Evolutionary conservation across 495 filamentous ascomycete genomes (phyloP).

Genomic region (Eremomyces bilateralis): DNA sequence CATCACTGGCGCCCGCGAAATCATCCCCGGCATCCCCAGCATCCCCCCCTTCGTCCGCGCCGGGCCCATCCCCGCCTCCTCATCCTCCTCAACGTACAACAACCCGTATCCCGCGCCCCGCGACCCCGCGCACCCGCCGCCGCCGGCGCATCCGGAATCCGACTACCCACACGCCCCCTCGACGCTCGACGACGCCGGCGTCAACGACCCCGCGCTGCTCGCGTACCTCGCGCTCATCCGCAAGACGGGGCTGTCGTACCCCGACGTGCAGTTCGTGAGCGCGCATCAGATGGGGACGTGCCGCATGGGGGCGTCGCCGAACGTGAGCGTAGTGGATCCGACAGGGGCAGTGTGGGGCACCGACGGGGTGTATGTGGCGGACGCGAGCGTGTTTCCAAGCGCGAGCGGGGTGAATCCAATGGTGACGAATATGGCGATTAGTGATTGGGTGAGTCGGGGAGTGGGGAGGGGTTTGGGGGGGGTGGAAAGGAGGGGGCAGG

Average conservation of each 20-base stretch:
- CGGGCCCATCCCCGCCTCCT: too few species aligned
- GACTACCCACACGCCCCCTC: slow-evolving; percentile 12
- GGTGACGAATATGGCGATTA: slow-evolving; percentile 76
- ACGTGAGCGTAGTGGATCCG: slow-evolving; percentile 50
- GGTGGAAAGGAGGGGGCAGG: background rate
- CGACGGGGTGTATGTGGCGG: slow-evolving; percentile 52
- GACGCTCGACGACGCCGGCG: slow-evolving; percentile 23
- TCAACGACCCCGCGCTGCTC: slow-evolving; percentile 43
- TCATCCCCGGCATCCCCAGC: slow-evolving; percentile 37
- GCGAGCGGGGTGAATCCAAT: slow-evolving; percentile 89
- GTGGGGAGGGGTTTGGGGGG: slow-evolving; percentile 20
- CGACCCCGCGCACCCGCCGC: slow-evolving; percentile 7
- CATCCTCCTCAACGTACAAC: too few species aligned
- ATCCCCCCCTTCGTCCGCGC: slow-evolving; percentile 42
- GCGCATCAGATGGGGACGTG: slow-evolving; percentile 92
- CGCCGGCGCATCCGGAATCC: slow-evolving; percentile 6
- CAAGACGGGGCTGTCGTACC: slow-evolving; percentile 26
- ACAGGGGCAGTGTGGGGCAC: slow-evolving; percentile 58
- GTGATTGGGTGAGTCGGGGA: slow-evolving; percentile 35
- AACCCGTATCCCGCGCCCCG: too few species aligned
- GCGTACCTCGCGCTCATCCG: slow-evolving; percentile 42
- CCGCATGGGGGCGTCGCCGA: slow-evolving; percentile 42
- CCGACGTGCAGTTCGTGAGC: slow-evolving; percentile 27
- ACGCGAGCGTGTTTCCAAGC: slow-evolving; percentile 76
- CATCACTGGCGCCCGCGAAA: slow-evolving; percentile 54